Percentiles rank a stretch among this genome's conserved stretches.
Conservation (phyloP, 2,329 filamentous ascomycete species). For the Pyrenochaeta sp. region DNA sequence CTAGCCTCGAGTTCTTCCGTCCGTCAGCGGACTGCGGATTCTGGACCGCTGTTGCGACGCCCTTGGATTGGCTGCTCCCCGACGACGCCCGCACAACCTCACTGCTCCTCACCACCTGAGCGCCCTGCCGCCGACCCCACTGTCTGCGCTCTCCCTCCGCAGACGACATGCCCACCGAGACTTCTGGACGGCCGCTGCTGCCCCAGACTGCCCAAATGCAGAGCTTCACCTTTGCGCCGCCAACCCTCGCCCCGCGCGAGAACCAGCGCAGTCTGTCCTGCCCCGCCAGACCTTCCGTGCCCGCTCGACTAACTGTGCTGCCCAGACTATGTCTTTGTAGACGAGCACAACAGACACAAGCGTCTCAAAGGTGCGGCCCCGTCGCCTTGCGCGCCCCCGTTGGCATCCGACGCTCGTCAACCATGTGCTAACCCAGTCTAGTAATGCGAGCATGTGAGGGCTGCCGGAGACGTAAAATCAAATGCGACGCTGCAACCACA, state of each 20-base stretch:
- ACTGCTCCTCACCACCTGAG: conserved; percentile 35
- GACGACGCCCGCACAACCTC: no score
- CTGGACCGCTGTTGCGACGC: conserved; percentile 27
- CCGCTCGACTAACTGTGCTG: conserved; percentile 25
- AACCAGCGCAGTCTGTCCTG: conserved; percentile 79
- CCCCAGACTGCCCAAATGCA: conserved; percentile 75
- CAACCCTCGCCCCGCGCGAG: conserved; percentile 69
- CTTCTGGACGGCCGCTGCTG: conserved; percentile 67
- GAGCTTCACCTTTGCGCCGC: conserved; percentile 77
- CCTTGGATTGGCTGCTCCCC: conserved; percentile 36
- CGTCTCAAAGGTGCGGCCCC: conserved; percentile 79
- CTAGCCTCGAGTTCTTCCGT: conserved; percentile 19
- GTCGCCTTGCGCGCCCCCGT: background rate
- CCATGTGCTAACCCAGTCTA: conserved; percentile 50
- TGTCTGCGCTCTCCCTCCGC: no score
- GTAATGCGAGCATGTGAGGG: conserved; percentile 98
- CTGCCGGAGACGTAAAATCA: conserved; percentile 93
- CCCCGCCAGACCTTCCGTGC: conserved; percentile 4
- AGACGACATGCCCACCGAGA: conserved; percentile 67
- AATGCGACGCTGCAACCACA: conserved; percentile 95
- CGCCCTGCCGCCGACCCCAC: conserved; percentile 43
- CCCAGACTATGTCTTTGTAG: conserved; percentile 96
- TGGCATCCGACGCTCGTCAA: conserved; percentile 1
- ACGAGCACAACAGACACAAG: conserved; percentile 98
- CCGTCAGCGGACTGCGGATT: conserved; percentile 24